Evolutionary conservation across 805 yeast species (phyloP).

Genomic region (Cyberlindnera euphorbiiphila): DNA sequence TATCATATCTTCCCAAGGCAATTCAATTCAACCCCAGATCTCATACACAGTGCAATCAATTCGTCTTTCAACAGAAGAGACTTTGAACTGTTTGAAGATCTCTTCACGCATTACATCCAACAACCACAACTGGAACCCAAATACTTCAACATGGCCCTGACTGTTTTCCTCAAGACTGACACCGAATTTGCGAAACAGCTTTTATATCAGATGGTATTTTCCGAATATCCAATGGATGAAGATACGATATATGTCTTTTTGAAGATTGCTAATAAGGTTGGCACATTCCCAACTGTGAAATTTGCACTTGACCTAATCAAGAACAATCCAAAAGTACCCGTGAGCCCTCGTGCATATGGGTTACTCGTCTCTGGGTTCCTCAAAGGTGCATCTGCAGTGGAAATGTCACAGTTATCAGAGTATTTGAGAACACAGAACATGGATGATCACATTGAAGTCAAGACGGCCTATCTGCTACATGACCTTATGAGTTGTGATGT

Average conservation of each 20-base stretch:
- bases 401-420: conserved; percentile 8
- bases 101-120: conserved; percentile 21
- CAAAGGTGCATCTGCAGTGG: conserved; percentile 10
- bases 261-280: conserved; percentile 15
- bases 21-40: conserved; percentile 1
- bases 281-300: conserved; percentile 18
- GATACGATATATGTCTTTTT: conserved; percentile 21
- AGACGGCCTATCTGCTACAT: conserved; percentile 10
- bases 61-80: conserved; percentile 4
- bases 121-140: conserved; percentile 9
- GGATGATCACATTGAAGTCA: conserved; percentile 7
- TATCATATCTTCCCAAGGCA: conserved; percentile 2
- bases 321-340: conserved; percentile 21
- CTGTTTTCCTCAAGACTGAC: conserved; percentile 20
- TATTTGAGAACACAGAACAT: conserved; percentile 2
- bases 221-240: conserved; percentile 24
- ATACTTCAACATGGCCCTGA: conserved; percentile 23
- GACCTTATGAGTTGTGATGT: conserved; percentile 4
- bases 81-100: conserved; percentile 17
- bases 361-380: conserved; percentile 12
- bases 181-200: conserved; percentile 28
- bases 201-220: conserved; percentile 25
- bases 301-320: conserved; percentile 23
- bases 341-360: conserved; percentile 19
- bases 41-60: conserved; percentile 4